Conservation (phyloP, 83 land plant species). For the Diphasiastrum complanatum region DNA sequence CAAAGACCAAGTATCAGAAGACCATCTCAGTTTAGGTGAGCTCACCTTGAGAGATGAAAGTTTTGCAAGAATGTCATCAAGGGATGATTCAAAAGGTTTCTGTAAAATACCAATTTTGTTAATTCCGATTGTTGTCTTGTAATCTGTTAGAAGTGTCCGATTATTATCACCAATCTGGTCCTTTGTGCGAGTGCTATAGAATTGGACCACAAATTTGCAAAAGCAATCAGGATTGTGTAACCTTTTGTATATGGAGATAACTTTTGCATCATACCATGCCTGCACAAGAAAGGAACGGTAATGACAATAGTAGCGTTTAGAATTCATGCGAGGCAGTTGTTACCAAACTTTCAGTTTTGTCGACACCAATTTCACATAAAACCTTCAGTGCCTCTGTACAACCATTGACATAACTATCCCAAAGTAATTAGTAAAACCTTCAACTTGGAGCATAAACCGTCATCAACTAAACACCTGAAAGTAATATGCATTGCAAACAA, state of each 20-base stretch:
- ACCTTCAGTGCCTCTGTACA: too few relatives aligned
- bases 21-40: slow-evolving; percentile 6
- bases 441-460: too few relatives aligned
- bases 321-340: too few relatives aligned
- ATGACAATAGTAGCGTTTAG: too few relatives aligned
- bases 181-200: neutral
- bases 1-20: slow-evolving; percentile 3
- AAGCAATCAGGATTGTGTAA: slow-evolving; percentile 12
- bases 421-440: too few relatives aligned
- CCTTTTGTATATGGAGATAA: slow-evolving; percentile 1
- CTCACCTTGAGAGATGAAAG: slow-evolving; percentile 1
- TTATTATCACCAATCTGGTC: neutral
- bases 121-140: neutral
- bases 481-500: too few relatives aligned
- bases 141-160: neutral
- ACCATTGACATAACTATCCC: too few relatives aligned
- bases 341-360: too few relatives aligned
- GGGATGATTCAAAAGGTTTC: neutral
- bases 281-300: slow-evolving; percentile 1
- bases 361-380: too few relatives aligned
- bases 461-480: too few relatives aligned
- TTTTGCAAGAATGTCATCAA: neutral
- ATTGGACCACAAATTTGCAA: slow-evolving; percentile 13
- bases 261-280: slow-evolving; percentile 30
- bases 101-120: slow-evolving; percentile 6